Evolutionary conservation across 257 asterid species (phyloP).

Genomic region (Solanum arcanum): DNA sequence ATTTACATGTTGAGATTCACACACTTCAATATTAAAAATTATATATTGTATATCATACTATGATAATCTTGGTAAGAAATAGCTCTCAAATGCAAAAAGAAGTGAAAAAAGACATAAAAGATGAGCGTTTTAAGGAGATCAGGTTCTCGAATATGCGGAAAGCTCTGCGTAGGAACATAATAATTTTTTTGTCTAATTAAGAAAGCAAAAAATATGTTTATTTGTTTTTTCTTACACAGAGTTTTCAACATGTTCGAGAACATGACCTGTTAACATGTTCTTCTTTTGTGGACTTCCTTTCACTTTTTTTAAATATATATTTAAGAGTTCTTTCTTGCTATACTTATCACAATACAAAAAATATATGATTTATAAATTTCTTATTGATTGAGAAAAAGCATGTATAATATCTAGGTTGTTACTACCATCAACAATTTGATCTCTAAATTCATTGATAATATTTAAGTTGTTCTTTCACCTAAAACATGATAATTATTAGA

Average conservation of each 20-base stretch:
- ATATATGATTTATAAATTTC: not conserved
- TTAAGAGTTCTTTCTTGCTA: too few species aligned
- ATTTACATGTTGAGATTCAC: too few species aligned
- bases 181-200: too few species aligned
- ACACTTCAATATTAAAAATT: too few species aligned
- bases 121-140: not conserved
- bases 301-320: too few species aligned
- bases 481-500: not conserved
- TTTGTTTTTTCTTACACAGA: not conserved
- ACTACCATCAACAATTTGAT: conserved; percentile 13
- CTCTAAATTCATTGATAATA: conserved; percentile 18
- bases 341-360: too few species aligned
- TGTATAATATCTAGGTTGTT: not conserved
- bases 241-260: not conserved
- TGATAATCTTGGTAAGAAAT: not conserved
- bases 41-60: too few species aligned
- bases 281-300: not conserved
- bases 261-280: not conserved
- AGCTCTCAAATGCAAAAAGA: not conserved
- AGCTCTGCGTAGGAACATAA: not conserved
- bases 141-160: not conserved
- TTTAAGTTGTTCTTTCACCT: conserved; percentile 11
- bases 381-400: not conserved
- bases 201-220: not conserved
- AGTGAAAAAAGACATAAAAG: not conserved